phyloP scores from a whole-genome alignment of 164 flowering plant genomes.

The Chimonanthus salicifolius region DNA sequence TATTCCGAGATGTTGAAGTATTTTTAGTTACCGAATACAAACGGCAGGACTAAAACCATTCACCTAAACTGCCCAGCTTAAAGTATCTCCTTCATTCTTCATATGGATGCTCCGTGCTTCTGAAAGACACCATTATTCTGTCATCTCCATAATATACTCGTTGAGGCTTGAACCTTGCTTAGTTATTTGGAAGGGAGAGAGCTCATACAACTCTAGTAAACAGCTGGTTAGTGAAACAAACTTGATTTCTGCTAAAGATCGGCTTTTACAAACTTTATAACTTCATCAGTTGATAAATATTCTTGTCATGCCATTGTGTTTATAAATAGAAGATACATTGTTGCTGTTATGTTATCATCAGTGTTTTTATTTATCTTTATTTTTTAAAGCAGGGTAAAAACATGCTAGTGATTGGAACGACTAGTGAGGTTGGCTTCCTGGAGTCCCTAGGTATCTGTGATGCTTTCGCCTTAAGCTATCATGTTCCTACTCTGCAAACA shows the following conservation, averaged over 20 bases:
- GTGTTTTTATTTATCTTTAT: neutral
- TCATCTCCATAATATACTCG: too few species aligned
- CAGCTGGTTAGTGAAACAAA: too few species aligned
- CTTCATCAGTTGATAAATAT: neutral
- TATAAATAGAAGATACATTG: neutral
- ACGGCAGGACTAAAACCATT: too few species aligned
- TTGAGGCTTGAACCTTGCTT: too few species aligned
- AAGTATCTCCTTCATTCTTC: too few species aligned
- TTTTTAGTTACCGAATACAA: too few species aligned
- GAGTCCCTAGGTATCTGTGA: slow-evolving; percentile 72
- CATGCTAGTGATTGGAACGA: slow-evolving; percentile 81
- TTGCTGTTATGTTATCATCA: neutral
- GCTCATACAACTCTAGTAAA: too few species aligned
- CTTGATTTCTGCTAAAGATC: neutral
- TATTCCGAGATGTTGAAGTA: too few species aligned
- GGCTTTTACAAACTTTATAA: neutral
- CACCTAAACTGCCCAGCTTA: too few species aligned
- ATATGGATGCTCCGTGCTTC: too few species aligned
- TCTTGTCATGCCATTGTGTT: neutral
- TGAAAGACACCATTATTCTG: too few species aligned
- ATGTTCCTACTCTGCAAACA: slow-evolving; percentile 65
- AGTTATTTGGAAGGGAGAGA: too few species aligned
- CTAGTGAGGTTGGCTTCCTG: slow-evolving; percentile 76
- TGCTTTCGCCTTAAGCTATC: slow-evolving; percentile 77
- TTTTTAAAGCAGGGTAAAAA: slow-evolving; percentile 66